Evolutionary conservation across 805 yeast genomes (phyloP).

Genomic region (Saturnispora zaruensis): DNA sequence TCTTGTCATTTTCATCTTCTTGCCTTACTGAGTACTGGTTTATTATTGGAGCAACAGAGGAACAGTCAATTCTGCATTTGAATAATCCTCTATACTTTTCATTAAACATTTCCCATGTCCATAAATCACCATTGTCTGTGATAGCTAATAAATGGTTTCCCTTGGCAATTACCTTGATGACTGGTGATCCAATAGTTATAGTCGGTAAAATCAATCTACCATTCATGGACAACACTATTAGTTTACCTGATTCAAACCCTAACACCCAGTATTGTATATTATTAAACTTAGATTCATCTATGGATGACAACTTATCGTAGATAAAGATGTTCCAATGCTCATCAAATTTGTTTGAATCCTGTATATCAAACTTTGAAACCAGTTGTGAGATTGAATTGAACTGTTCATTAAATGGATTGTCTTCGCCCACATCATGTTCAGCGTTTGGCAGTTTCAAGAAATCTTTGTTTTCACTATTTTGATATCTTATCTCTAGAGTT

Average conservation of each 20-base stretch:
- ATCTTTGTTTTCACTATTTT: slow-evolving; percentile 2
- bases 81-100: slow-evolving; percentile 7
- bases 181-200: slow-evolving; percentile 43
- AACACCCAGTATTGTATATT: slow-evolving; percentile 47
- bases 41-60: slow-evolving; percentile 47
- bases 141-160: slow-evolving; percentile 33
- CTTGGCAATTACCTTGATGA: slow-evolving; percentile 32
- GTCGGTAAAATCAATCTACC: slow-evolving; percentile 42
- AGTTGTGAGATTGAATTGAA: slow-evolving; percentile 29
- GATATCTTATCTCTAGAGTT: slow-evolving; percentile 19
- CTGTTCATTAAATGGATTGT: slow-evolving; percentile 21
- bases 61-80: slow-evolving; percentile 31
- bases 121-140: slow-evolving; percentile 43
- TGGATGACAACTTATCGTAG: slow-evolving; percentile 33
- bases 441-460: slow-evolving; percentile 20
- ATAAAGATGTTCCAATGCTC: slow-evolving; percentile 34
- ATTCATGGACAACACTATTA: slow-evolving; percentile 36
- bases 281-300: slow-evolving; percentile 25
- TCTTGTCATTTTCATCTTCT: slow-evolving; percentile 15
- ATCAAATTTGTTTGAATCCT: not conserved
- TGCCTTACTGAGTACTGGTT: slow-evolving; percentile 27
- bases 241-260: slow-evolving; percentile 50
- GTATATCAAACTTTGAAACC: slow-evolving; percentile 6
- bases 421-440: not conserved
- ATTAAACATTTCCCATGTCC: slow-evolving; percentile 37